Conservation (phyloP, 768 basidiomycete genomes). For the Lentinula aciculospora region DNA sequence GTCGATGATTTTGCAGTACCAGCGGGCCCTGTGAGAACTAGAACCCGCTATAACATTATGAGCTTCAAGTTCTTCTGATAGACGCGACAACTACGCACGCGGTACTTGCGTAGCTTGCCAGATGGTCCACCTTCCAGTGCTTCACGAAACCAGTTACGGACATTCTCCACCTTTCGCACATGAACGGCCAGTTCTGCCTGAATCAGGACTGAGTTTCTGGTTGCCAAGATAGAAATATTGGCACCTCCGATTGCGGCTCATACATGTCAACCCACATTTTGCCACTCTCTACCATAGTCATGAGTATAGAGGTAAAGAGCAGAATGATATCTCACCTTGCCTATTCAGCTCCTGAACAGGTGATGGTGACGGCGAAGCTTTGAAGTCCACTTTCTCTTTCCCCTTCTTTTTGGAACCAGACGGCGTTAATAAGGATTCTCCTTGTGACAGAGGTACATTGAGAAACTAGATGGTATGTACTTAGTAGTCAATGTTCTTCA, state of each 20-base stretch:
- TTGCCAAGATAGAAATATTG: neutral
- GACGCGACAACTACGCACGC: slow-evolving; percentile 41
- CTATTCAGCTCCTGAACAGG: slow-evolving; percentile 2
- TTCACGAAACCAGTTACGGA: slow-evolving; percentile 68
- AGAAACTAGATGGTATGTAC: slow-evolving; percentile 11
- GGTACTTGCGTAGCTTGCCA: slow-evolving; percentile 62
- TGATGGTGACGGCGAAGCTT: slow-evolving; percentile 1
- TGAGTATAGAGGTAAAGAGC: neutral
- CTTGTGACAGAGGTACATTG: slow-evolving; percentile 6
- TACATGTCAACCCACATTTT: slow-evolving; percentile 60
- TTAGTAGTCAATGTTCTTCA: neutral
- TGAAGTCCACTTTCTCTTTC: slow-evolving; percentile 12
- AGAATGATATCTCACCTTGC: slow-evolving; percentile 9
- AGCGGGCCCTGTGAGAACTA: slow-evolving; percentile 83
- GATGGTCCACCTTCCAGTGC: slow-evolving; percentile 66
- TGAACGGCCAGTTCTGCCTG: slow-evolving; percentile 78
- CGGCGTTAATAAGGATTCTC: neutral
- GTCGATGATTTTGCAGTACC: slow-evolving; percentile 91
- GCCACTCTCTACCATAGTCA: slow-evolving; percentile 22
- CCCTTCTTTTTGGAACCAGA: slow-evolving; percentile 13
- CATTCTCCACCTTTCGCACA: slow-evolving; percentile 71
- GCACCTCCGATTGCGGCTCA: slow-evolving; percentile 53
- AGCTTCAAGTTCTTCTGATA: neutral
- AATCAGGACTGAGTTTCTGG: slow-evolving; percentile 1
- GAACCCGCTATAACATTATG: slow-evolving; percentile 53